Evolutionary conservation across 345 rosid species (phyloP).

Genomic region (Acer yangbiense): DNA sequence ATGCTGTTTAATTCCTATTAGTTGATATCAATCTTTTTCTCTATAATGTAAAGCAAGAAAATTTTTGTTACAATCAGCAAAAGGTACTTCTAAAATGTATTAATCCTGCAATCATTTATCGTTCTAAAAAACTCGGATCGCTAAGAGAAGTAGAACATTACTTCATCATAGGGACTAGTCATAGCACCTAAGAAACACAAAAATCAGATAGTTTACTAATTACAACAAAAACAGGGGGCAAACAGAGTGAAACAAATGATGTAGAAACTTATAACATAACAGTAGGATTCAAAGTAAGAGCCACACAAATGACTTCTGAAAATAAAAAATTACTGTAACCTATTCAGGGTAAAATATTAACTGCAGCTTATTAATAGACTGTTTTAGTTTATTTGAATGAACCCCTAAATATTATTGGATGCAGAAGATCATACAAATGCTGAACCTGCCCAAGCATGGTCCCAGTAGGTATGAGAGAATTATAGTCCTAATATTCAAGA

Average conservation of each 20-base stretch:
- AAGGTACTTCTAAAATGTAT: background rate
- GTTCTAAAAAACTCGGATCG: background rate
- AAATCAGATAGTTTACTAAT: background rate
- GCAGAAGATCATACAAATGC: background rate
- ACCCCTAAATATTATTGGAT: background rate
- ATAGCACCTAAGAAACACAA: background rate
- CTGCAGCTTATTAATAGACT: background rate
- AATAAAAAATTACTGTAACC: background rate
- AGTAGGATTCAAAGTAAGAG: background rate
- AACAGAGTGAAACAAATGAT: background rate
- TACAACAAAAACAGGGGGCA: background rate
- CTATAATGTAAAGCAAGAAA: background rate
- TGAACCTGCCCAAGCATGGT: background rate
- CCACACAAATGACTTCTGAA: background rate
- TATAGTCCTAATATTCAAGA: background rate
- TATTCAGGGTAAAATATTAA: background rate
- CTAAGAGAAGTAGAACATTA: background rate
- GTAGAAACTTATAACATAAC: background rate
- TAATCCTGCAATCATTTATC: background rate
- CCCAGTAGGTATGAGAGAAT: background rate
- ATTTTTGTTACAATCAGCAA: background rate
- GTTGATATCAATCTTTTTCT: slow-evolving; percentile 14
- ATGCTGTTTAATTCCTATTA: slow-evolving; percentile 8
- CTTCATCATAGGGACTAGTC: background rate
- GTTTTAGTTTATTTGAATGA: background rate